A percentile compares a stretch with the other conserved stretches of the same genome.
Evolutionary conservation across 2,329 filamentous ascomycete genomes (phyloP).

Genomic region (Paraphoma sp.): DNA sequence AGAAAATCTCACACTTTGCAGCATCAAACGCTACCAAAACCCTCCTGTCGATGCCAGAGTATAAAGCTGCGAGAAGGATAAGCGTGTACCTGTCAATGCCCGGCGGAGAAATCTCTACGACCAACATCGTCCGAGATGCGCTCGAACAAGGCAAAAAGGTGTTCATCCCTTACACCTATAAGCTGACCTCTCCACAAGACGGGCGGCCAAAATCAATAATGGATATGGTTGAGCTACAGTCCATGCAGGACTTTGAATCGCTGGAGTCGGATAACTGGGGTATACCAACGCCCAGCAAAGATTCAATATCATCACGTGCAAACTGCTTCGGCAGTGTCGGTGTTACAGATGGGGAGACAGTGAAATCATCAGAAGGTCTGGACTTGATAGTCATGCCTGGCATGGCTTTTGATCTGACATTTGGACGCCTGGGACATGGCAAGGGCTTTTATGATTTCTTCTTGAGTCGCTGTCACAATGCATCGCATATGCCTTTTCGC

Average conservation of each 20-base stretch:
- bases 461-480: conserved; percentile 72
- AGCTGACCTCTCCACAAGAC: conserved; percentile 49
- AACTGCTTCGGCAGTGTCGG: conserved; percentile 75
- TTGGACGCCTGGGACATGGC: conserved; percentile 86
- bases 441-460: conserved; percentile 98
- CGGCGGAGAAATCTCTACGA: conserved; percentile 82
- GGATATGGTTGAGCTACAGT: conserved; percentile 88
- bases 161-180: conserved; percentile 89
- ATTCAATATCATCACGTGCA: conserved; percentile 69
- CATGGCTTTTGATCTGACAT: conserved; percentile 81
- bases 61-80: conserved; percentile 74
- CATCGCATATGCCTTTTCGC: conserved; percentile 62
- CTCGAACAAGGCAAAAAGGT: conserved; percentile 80
- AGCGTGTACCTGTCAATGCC: conserved; percentile 96
- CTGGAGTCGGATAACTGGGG: conserved; percentile 86
- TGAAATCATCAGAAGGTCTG: conserved; percentile 55
- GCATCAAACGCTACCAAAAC: conserved; percentile 70
- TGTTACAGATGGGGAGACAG: conserved; percentile 48
- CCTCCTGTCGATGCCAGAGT: conserved; percentile 73
- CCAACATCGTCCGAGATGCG: conserved; percentile 80
- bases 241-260: conserved; percentile 77
- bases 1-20: conserved; percentile 46
- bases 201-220: conserved; percentile 72
- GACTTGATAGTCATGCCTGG: conserved; percentile 92
- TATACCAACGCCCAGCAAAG: conserved; percentile 80